phyloP scores from a whole-genome alignment of 768 basidiomycete species.

The Ramaria rubella region DNA sequence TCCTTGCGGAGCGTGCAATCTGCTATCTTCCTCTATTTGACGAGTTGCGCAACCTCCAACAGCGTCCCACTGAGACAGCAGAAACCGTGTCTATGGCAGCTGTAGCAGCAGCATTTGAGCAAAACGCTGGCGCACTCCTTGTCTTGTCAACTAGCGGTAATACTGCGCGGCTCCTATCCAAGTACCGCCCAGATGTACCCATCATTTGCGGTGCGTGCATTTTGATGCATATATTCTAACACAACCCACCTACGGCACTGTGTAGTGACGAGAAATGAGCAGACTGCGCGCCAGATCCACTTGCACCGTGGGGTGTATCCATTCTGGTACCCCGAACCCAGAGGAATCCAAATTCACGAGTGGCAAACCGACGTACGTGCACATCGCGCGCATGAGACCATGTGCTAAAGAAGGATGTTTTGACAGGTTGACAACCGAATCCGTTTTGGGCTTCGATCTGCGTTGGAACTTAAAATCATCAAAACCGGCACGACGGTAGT shows the following conservation, averaged over 20 bases:
- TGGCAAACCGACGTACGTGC: slow-evolving; percentile 95
- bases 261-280: slow-evolving; percentile 89
- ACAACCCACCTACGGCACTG: not conserved
- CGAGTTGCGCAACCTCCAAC: slow-evolving; percentile 71
- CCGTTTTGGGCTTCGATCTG: slow-evolving; percentile 81
- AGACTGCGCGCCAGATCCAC: slow-evolving; percentile 95
- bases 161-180: slow-evolving; percentile 92
- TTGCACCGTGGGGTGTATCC: slow-evolving; percentile 96
- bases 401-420: not conserved
- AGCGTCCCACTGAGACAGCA: slow-evolving; percentile 85
- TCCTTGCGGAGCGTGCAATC: slow-evolving; percentile 92
- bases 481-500: slow-evolving; percentile 83
- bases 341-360: slow-evolving; percentile 78
- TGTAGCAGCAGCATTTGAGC: slow-evolving; percentile 92
- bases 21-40: slow-evolving; percentile 94
- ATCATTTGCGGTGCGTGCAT: slow-evolving; percentile 84
- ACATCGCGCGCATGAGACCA: too few relatives aligned
- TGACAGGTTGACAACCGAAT: slow-evolving; percentile 80
- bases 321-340: slow-evolving; percentile 93
- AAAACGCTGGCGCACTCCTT: slow-evolving; percentile 89
- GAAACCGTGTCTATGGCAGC: slow-evolving; percentile 97
- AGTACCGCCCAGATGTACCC: slow-evolving; percentile 89
- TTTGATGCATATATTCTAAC: not conserved
- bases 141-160: slow-evolving; percentile 96
- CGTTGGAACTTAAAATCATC: slow-evolving; percentile 79